Base-by-base conservation (phyloP, 768 basidiomycete genomes). In the Tylopilus felleus region DNA sequence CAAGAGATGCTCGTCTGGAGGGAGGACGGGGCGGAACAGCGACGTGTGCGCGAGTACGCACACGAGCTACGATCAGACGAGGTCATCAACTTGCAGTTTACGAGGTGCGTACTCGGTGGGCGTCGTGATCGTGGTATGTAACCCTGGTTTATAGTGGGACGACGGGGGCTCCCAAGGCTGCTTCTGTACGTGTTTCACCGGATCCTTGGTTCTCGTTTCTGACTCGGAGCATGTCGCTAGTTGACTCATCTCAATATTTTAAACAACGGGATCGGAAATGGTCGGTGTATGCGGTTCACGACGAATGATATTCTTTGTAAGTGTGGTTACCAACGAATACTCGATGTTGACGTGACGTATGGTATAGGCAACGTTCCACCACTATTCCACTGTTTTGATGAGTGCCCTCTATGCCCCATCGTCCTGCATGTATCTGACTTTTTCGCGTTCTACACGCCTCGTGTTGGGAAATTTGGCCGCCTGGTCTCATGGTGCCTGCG, bases 381-480 rank as follows among this genome's bases (percentile, higher is more conserved):
- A 0, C 70, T 92, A 2, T 93, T 92, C 66, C 90, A 93, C 66
- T 93, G 90, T 65, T 92, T 92, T 80, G 90, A 90, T 89, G 72
- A 86, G 88, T 88, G 31, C 27, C 25, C 22, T 29, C n/a, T 50
- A 38, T 25, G 13, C 38, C 51, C 57, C 62, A 19, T 55, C 14
- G 31, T 28, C 29, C 8, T n/a, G 51, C 6, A 0, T 8, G 46
- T 38, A 43, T 63, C 58, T 62, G 55, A 63, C 59, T 23, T 29
- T 23, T 43, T 45, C 39, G 22, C 14, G 31, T 36, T 50, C 53
- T 61, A 68, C 62, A 90, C 86, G 88, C 62, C 83, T 90, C 29
- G 82, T 91, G n/a, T 67, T 90, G 62, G 90, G 90, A 43, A 92
- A 92, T 62, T 74, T 92, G 23, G 86, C 88, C 0, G 80, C 85